Evolutionary conservation across 257 asterid species (phyloP), one percentile per base, ranked within the genome.

Genomic region (Penstemon barbatus): DNA sequence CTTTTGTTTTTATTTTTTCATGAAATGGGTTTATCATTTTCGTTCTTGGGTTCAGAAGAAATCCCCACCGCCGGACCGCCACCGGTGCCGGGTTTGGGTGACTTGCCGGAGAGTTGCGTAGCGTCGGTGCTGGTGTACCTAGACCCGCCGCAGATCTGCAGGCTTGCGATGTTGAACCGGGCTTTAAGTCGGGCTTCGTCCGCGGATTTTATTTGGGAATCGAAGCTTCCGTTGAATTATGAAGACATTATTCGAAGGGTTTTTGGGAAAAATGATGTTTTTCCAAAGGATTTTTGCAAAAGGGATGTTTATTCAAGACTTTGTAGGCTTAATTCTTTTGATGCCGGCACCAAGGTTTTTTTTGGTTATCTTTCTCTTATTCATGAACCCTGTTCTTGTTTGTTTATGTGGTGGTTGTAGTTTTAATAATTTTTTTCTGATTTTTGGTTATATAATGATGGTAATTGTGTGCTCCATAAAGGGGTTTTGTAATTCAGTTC

Each of bases 181-280:
- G 90, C 87, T 59, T 85, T 88, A 63, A 81, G 86, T 4, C 86
- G 73, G 19, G 95, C 95, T 36, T 71, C 92, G 41, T 76, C 78
- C 5, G 87, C 95, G 36, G 92, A 88, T 73, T 88, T 85, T 67
- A 86, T 88, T 6, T 88, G 95, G 95, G 90, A 80, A 43, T 85
- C 90, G 0, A 88, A 88, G 75, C 59, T 88, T 69, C 90, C 95
- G 5, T 0, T 13, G 9, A 85, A 88, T 74, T 88, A 80, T 76
- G 63, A 8, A 12, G 72, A 83, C 56, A 72, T 89, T 38, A 79
- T 84, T 60, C 71, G 66, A 33, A 81, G 85, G 66, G 79, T 88
- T 2, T 86, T 79, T 71, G 74, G 18, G 5, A 66, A 74, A 25
- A 54, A 57, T 6, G 69, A 65, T 36, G 57, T 50, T 44, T 73